phyloP scores from a whole-genome alignment of 2,329 filamentous ascomycete genomes.

The Aspergillus sp. region DNA sequence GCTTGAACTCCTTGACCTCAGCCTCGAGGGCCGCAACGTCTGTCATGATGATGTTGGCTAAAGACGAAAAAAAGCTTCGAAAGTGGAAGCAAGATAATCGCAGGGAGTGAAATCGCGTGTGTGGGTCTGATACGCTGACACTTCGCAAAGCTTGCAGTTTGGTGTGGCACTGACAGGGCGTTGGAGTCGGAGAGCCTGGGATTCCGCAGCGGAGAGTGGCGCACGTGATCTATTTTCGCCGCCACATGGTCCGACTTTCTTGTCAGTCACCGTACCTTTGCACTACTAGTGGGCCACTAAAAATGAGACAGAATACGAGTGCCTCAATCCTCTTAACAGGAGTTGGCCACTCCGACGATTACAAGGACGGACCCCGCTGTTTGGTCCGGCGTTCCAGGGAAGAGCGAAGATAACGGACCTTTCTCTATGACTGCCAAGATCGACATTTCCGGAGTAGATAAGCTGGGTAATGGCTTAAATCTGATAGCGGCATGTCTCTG shows the following conservation, averaged over 20 bases:
- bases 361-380: background rate
- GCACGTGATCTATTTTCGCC: background rate
- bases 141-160: background rate
- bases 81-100: background rate
- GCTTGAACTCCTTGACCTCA: conserved; percentile 63
- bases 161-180: background rate
- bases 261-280: background rate
- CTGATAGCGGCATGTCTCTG: background rate
- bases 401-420: background rate
- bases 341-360: background rate
- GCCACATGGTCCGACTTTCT: background rate
- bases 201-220: no score
- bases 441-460: background rate
- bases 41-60: conserved; percentile 38
- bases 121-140: background rate
- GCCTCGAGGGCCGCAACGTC: conserved; percentile 50
- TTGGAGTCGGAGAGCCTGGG: background rate
- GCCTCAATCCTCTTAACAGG: no score
- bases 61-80: background rate
- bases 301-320: background rate
- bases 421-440: background rate
- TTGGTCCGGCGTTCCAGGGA: background rate
- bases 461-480: background rate
- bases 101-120: background rate
- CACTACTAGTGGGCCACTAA: background rate